Evolutionary conservation across 2,329 filamentous ascomycete species (phyloP).

Genomic region (Cladosporium sp.): DNA sequence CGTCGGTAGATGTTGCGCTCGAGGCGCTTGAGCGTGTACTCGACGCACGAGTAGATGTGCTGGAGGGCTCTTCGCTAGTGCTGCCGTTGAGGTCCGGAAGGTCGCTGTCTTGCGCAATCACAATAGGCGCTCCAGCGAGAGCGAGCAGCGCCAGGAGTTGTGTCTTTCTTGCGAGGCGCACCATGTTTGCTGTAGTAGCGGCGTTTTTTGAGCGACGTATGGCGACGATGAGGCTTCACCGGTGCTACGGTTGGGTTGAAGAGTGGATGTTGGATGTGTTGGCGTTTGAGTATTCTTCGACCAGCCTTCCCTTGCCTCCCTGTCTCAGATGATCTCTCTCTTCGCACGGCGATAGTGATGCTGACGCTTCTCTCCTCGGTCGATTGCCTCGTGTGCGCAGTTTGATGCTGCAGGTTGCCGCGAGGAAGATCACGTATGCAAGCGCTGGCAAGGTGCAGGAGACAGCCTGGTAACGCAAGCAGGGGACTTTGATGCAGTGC

Average conservation of each 20-base stretch:
- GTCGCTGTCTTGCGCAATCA: constrained; percentile 27
- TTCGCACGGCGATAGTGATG: background rate
- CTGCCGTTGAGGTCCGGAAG: constrained; percentile 31
- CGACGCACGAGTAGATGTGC: constrained; percentile 24
- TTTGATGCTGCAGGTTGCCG: constrained; percentile 6
- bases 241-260: constrained; percentile 1
- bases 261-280: background rate
- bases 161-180: constrained; percentile 11
- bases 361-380: too few species aligned
- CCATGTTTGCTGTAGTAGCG: background rate
- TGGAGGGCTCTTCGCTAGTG: constrained; percentile 26
- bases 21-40: constrained; percentile 25
- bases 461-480: constrained; percentile 10
- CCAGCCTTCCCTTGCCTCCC: constrained; percentile 12
- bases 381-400: background rate
- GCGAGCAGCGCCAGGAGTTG: constrained; percentile 26
- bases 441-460: constrained; percentile 7
- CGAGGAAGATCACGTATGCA: constrained; percentile 3
- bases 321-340: constrained; percentile 1
- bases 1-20: constrained; percentile 28
- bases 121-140: constrained; percentile 27
- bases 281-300: background rate
- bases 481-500: constrained; percentile 7
- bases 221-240: background rate
- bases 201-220: constrained; percentile 9